Base-by-base conservation (phyloP, 768 basidiomycete species). In the Clitopilus passeckerianus region DNA sequence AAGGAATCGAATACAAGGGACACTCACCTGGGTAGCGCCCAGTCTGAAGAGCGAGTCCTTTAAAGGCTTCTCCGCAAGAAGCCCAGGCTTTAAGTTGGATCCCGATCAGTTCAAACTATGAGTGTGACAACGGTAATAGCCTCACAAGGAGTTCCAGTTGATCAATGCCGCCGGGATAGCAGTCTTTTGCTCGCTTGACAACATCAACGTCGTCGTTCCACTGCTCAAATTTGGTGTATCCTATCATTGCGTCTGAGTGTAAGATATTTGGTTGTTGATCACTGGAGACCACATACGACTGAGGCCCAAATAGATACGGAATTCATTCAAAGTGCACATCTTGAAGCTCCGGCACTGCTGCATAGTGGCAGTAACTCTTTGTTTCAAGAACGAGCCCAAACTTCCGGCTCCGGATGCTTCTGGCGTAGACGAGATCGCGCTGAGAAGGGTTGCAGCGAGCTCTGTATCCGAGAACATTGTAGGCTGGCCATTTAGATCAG, bases 291-390 rank as follows among this genome's bases (percentile, higher is more conserved):
- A 66, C 73, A n/a, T 54, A 75, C 77, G 68, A 63, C 77, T 78
- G 24, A 83, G 66, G 9, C 79, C 79, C 34, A 84, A 61, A 69
- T 78, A 80, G 60, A 70, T 64, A 52, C 82, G 71, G 69, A 82
- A 84, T 63, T 83, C 81, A 58, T 83, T 84, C 75, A 82, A 73
- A 4, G 79, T 76, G 65, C 81, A 80, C 1, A 78, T 75, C 22
- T 82, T 82, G 83, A 83, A 85, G 8, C 63, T 60, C 52, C 84
- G 67, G 0, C 78, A 75, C 67, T 83, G 82, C 52, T 74, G 67
- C 34, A 86, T n/a, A n/a, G n/a, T n/a, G n/a, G n/a, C n/a, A n/a
- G n/a, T n/a, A n/a, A n/a, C n/a, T n/a, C n/a, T n/a, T n/a, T n/a
- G n/a, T n/a, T n/a, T n/a, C n/a, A n/a, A n/a, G n/a, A n/a, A n/a